Base-by-base conservation (phyloP, 352 stramenopile genomes). In the Pythium phragmitis region DNA sequence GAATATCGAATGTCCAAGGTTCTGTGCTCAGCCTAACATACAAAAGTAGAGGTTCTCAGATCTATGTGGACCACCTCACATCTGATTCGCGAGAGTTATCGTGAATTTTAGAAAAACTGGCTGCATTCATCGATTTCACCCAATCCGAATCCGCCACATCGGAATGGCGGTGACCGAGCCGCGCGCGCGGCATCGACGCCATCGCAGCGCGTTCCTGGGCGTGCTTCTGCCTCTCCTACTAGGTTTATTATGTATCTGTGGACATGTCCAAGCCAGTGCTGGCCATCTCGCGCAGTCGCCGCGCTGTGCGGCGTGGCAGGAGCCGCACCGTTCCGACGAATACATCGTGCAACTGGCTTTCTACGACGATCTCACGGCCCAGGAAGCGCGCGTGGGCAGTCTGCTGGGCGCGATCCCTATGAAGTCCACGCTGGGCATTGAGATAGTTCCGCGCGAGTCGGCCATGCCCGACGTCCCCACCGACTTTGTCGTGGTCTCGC, bases 401-500 rank as follows among this genome's bases (percentile, higher is more conserved):
- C 30, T 59, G 1, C 12, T 70, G n/a, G 60, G 57, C 50, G 56
- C 42, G 6, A 34, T 59, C 7, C 21, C 37, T 17, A 11, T 54
- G 16, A 8, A 23, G 4, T 1, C 33, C 9, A 34, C 16, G 0
- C 9, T 76, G 33, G 60, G 70, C 23, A 21, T 86, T 17, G 57
- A 57, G 14, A 67, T 87, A 37, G 36, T 54, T 14, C 16, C 21
- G 33, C 67, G 80, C 5, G 74, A 70, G 26, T 26, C 23, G 13
- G 79, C 77, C 23, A 69, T 72, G 2, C 59, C 26, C 7, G 54
- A 75, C 19, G 62, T 67, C 4, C 82, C 82, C 14, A 89, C 80
- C 30, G 80, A 91, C 68, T 91, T 91, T 42, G 82, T 89, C 1
- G 52, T 86, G 12, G 49, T 89, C 37, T 70, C 69, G 48, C 56